Conservation (phyloP, 2,329 filamentous ascomycete species). For the Cladobotryum protrusum region DNA sequence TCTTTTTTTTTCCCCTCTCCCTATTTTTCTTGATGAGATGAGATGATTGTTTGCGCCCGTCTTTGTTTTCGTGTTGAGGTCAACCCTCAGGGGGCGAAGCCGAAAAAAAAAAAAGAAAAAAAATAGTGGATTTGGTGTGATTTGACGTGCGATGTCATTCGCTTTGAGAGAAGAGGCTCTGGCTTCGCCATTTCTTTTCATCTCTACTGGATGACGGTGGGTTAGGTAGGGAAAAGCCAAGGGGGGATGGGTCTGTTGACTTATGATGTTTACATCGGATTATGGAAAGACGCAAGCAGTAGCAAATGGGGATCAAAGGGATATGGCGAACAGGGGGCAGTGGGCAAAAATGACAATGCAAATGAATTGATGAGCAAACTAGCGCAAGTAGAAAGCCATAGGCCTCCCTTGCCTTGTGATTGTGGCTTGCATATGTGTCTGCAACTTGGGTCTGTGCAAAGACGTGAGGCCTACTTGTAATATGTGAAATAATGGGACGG, state of each 20-base stretch:
- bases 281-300: constrained; percentile 6
- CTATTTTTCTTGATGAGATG: constrained; percentile 1
- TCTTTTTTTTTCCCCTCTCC: constrained; percentile 20
- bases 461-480: no score
- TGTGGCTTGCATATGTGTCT: no score
- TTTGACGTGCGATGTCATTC: constrained; percentile 10
- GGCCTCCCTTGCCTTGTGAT: no score
- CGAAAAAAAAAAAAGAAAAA: constrained; percentile 1
- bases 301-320: constrained; percentile 9
- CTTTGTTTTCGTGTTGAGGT: constrained; percentile 14
- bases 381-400: not conserved
- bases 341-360: constrained; percentile 10
- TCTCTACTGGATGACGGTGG: no score
- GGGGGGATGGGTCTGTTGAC: no score
- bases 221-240: no score
- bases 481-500: not conserved
- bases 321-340: constrained; percentile 11
- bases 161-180: constrained; percentile 5
- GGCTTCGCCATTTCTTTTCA: not conserved
- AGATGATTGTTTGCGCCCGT: no score
- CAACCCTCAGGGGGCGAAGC: constrained; percentile 3
- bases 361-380: constrained; percentile 11
- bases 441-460: not conserved
- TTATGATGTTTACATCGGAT: not conserved
- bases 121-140: constrained; percentile 12